Evolutionary conservation across 1,284 basidiomycete genomes (phyloP).

Genomic region (Leccinum fuscescens): DNA sequence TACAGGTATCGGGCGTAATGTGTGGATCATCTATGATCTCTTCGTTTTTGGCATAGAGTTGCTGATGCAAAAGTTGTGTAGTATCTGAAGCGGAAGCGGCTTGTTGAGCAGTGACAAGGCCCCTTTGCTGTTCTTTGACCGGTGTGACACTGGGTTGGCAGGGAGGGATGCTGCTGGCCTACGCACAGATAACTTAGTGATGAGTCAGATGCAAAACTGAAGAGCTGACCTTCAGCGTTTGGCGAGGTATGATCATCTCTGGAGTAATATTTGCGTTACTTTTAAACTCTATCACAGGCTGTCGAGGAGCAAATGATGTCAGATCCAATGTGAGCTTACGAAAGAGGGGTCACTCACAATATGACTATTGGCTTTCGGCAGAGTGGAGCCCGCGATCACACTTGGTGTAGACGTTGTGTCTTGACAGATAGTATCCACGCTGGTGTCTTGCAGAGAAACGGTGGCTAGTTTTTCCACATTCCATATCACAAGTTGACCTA

Average conservation of each 20-base stretch:
- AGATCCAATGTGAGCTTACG: neutral
- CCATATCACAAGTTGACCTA: neutral
- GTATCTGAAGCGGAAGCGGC: neutral
- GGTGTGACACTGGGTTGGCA: neutral
- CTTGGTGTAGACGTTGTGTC: neutral
- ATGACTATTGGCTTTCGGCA: neutral
- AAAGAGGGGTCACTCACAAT: slow-evolving; percentile 13
- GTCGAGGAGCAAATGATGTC: neutral
- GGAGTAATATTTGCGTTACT: neutral
- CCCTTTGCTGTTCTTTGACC: slow-evolving; percentile 1
- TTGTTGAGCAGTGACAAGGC: neutral
- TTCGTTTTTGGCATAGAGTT: slow-evolving; percentile 3
- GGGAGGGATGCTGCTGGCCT: slow-evolving; percentile 8
- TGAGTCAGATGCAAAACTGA: neutral
- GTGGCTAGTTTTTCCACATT: neutral
- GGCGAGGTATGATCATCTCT: neutral
- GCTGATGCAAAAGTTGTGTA: neutral
- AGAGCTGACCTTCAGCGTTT: slow-evolving; percentile 16
- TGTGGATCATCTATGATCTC: neutral
- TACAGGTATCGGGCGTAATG: neutral
- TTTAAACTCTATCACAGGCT: slow-evolving; percentile 5
- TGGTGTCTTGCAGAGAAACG: neutral
- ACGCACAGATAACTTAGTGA: neutral
- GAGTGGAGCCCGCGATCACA: neutral
- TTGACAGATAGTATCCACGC: neutral